Base-by-base conservation (phyloP, 768 basidiomycete species). In the Tylopilus plumbeoviolaceoides region DNA sequence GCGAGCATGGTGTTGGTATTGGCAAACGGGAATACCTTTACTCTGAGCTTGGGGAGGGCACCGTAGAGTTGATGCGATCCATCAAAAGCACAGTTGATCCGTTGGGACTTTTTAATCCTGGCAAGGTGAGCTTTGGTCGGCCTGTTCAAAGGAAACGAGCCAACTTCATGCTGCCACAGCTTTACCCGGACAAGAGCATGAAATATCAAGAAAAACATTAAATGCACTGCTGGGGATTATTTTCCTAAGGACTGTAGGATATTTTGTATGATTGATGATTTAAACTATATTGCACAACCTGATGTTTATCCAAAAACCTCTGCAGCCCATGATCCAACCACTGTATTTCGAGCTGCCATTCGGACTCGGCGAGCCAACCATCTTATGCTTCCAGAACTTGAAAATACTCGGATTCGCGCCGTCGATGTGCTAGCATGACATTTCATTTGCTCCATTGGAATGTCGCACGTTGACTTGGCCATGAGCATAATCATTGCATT, bases 1-100 rank as follows among this genome's bases (percentile, higher is more conserved):
- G 89, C 4, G 91, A 94, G 61, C 91, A 94, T 62, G 92, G 91
- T 2, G 89, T 94, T 7, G 92, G 91, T 0, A 73, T 93, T 10
- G 91, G 91, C 6, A 94, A 94, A 73, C 81, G 80, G 53, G 77
- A 85, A 54, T 95, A 85, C 63, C 75, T 97, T n/a, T 75, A 79
- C 14, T 78, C 84, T 38, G 94, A 97, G 63, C 76, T 97, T 0
- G 93, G 94, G 0, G 74, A 74, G 23, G 90, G 88, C 3, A 95
- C 94, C 0, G 86, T 95, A 9, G 78, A 79, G 45, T 66, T 95
- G 23, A 94, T 95, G 91, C 85, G 87, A 70, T 78, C 76, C 12
- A 80, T 95, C 60, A 95, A 95, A 68, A 69, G 71, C 53, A 75
- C 82, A 0, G 68, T 91, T 11, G 91, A 93, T 63, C 91, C 91